These are phyloP conservation scores for Rhizophagus sp. DNA, from an alignment of 192 early-diverging fungal species.

Conservation along the genomic window DNA sequence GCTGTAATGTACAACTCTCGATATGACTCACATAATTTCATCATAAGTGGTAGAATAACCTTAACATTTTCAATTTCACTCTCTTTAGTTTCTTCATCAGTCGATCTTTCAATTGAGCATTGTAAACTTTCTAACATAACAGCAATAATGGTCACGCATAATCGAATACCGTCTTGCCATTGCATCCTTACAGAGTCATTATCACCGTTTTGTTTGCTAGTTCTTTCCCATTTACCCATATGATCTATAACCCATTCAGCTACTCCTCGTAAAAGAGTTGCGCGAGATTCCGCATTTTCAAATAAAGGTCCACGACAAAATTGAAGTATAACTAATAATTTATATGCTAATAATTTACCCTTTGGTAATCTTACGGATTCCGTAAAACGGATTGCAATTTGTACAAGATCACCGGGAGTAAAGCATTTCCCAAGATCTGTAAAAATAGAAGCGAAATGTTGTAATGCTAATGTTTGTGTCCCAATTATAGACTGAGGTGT, in stretches of 20 bases:
- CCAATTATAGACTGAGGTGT: slow-evolving; percentile 57
- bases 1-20: slow-evolving; percentile 14
- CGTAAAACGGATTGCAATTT: slow-evolving; percentile 37
- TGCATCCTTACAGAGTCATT: slow-evolving; percentile 31
- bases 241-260: slow-evolving; percentile 35
- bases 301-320: slow-evolving; percentile 31
- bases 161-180: slow-evolving; percentile 46
- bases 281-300: slow-evolving; percentile 32
- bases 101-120: slow-evolving; percentile 14
- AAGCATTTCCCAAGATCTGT: slow-evolving; percentile 41
- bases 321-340: slow-evolving; percentile 31
- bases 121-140: slow-evolving; percentile 41
- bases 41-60: slow-evolving; percentile 25
- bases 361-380: slow-evolving; percentile 36
- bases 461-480: slow-evolving; percentile 58
- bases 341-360: slow-evolving; percentile 28
- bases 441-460: slow-evolving; percentile 48
- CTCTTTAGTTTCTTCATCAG: background rate
- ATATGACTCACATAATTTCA: slow-evolving; percentile 30
- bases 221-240: slow-evolving; percentile 43
- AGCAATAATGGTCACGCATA: slow-evolving; percentile 41
- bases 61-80: slow-evolving; percentile 28
- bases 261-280: slow-evolving; percentile 28
- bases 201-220: background rate
- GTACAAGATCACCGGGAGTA: slow-evolving; percentile 35